Evolutionary conservation across 768 basidiomycete genomes (phyloP).

Genomic region (Asterophora lycoperdoides): DNA sequence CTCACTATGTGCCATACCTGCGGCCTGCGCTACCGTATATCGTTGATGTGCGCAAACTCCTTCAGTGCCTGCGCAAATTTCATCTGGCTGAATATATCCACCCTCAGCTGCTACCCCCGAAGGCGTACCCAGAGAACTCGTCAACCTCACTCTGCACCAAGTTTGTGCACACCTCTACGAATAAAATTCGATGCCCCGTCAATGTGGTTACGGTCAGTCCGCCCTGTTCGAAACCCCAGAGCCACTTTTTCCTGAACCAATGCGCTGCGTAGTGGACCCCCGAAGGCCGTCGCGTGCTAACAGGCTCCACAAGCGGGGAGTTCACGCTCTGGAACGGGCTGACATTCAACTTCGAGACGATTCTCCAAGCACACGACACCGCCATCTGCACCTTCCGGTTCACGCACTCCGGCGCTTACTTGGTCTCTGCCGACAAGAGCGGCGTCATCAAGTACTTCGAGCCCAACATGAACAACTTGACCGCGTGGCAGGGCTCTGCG

Average conservation of each 20-base stretch:
- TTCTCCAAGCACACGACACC: constrained; percentile 97
- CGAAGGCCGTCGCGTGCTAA: constrained; percentile 87
- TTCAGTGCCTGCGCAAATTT: constrained; percentile 13
- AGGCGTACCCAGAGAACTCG: constrained; percentile 86
- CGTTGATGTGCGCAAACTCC: constrained; percentile 63
- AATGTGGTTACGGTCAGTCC: constrained; percentile 85
- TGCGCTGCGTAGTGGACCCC: constrained; percentile 79
- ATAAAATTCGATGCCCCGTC: constrained; percentile 97
- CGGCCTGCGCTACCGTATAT: constrained; percentile 86
- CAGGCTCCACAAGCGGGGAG: constrained; percentile 95
- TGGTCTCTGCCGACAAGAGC: constrained; percentile 88
- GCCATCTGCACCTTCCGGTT: constrained; percentile 88
- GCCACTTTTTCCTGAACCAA: neutral
- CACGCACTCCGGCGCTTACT: constrained; percentile 89
- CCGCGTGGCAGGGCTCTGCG: constrained; percentile 83
- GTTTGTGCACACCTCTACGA: constrained; percentile 97
- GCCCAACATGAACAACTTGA: constrained; percentile 98
- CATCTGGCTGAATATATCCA: constrained; percentile 17
- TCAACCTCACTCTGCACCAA: constrained; percentile 95
- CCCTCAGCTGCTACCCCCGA: constrained; percentile 82
- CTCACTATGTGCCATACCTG: constrained; percentile 69
- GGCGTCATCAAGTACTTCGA: constrained; percentile 99
- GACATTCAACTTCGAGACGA: constrained; percentile 99
- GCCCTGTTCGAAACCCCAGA: neutral
- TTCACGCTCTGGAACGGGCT: constrained; percentile 99